Evolutionary conservation across 768 basidiomycete genomes (phyloP).

Genomic region (Neoboletus subvelutipes): DNA sequence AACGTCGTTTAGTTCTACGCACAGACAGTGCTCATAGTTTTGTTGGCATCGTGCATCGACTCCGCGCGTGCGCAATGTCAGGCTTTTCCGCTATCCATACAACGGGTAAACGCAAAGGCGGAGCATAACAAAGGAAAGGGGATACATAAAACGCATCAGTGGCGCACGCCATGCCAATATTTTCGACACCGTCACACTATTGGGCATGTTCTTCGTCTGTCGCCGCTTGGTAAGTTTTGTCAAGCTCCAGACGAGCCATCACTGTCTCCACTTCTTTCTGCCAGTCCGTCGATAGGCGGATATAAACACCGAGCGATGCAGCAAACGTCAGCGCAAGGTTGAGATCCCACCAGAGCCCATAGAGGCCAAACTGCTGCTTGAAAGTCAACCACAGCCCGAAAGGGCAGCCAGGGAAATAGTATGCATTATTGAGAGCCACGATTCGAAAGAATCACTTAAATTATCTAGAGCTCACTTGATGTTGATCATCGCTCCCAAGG

Average conservation of each 20-base stretch:
- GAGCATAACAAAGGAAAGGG: too few species aligned
- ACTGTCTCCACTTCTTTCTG: conserved; percentile 62
- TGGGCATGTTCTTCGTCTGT: too few species aligned
- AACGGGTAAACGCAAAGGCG: too few species aligned
- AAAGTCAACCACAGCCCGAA: not conserved
- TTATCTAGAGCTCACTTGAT: not conserved
- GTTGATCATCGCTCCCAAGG: not conserved
- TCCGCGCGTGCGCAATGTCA: too few species aligned
- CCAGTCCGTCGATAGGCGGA: conserved; percentile 65
- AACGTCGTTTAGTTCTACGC: too few species aligned
- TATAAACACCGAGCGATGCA: conserved; percentile 18
- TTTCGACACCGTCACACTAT: too few species aligned
- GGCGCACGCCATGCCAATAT: too few species aligned
- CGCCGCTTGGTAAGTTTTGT: conserved; percentile 23
- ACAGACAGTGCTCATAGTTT: too few species aligned
- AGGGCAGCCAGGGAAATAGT: too few species aligned
- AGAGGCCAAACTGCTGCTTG: not conserved
- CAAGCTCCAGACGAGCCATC: conserved; percentile 44
- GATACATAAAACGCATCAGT: too few species aligned
- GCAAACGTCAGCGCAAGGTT: not conserved
- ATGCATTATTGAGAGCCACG: not conserved
- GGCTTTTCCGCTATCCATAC: too few species aligned
- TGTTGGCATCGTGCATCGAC: too few species aligned
- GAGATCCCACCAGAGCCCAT: not conserved
- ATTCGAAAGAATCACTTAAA: not conserved